phyloP scores from a whole-genome alignment of 164 flowering plant species.

The Umbellularia californica region DNA sequence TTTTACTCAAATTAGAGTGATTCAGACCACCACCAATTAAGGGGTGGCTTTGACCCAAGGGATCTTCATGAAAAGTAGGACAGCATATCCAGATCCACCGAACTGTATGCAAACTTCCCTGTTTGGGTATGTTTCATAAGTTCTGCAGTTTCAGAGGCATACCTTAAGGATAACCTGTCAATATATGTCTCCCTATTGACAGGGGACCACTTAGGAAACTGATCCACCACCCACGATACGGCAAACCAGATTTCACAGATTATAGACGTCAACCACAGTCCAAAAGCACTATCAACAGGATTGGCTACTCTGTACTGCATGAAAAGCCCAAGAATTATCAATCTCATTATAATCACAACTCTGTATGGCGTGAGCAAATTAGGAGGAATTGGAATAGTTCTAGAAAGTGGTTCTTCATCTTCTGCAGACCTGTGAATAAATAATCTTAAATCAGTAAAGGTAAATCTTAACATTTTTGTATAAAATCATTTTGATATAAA shows the following conservation, averaged over 20 bases:
- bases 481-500: too few species aligned
- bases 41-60: too few species aligned
- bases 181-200: constrained; percentile 56
- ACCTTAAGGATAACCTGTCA: constrained; percentile 80
- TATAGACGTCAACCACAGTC: constrained; percentile 89
- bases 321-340: constrained; percentile 80
- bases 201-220: constrained; percentile 96
- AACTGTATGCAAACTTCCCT: not conserved
- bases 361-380: constrained; percentile 73
- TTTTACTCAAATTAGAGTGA: too few species aligned
- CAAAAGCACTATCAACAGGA: constrained; percentile 87
- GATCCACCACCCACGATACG: constrained; percentile 91
- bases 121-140: not conserved
- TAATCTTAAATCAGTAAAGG: constrained; percentile 7
- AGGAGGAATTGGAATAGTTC: constrained; percentile 52
- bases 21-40: too few species aligned
- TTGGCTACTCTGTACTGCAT: constrained; percentile 81
- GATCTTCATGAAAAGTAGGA: too few species aligned
- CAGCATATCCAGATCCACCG: too few species aligned
- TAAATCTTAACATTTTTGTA: not conserved
- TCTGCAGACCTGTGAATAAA: constrained; percentile 51
- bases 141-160: constrained; percentile 13
- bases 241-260: constrained; percentile 99
- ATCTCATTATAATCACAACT: constrained; percentile 63
- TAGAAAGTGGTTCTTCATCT: constrained; percentile 63